Percentiles rank a stretch among this genome's conserved stretches.
phyloP scores from a whole-genome alignment of 75 land plant genomes.

The Adiantum capillusveneris region DNA sequence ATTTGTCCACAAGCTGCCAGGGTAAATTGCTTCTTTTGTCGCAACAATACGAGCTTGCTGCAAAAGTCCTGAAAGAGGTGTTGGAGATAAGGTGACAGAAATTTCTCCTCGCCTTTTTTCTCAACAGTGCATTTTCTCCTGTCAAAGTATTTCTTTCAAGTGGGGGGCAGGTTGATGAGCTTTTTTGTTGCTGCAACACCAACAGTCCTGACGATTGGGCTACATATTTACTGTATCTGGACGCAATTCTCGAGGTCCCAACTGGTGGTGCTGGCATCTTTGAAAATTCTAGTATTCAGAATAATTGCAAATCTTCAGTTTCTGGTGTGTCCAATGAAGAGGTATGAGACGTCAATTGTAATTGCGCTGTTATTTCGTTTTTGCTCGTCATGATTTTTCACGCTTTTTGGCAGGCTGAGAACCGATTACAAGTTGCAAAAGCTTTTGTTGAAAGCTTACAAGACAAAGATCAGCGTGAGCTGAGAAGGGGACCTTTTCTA shows the following conservation, averaged over 20 bases:
- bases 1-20: conserved; percentile 80
- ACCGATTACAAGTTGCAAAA: conserved; percentile 41
- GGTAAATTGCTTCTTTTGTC: conserved; percentile 82
- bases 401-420: conserved; percentile 48
- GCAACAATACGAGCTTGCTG: conserved; percentile 60
- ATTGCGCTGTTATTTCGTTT: background rate
- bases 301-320: no score
- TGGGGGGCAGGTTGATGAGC: no score
- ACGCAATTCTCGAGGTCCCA: conserved; percentile 52
- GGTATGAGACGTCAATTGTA: background rate
- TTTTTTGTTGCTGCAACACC: no score
- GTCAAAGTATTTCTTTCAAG: no score
- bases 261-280: background rate
- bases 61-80: conserved; percentile 47
- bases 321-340: background rate
- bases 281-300: background rate
- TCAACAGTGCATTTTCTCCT: no score
- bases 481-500: conserved; percentile 63
- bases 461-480: conserved; percentile 22
- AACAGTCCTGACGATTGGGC: conserved; percentile 95
- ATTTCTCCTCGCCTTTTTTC: no score
- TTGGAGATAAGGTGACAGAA: conserved; percentile 69
- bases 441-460: conserved; percentile 46
- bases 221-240: conserved; percentile 56
- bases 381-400: background rate